These are phyloP conservation scores for Pneumocystis wakefieldiae DNA, from an alignment of 1,139 yeast genomes.

Conservation along the genomic window DNA sequence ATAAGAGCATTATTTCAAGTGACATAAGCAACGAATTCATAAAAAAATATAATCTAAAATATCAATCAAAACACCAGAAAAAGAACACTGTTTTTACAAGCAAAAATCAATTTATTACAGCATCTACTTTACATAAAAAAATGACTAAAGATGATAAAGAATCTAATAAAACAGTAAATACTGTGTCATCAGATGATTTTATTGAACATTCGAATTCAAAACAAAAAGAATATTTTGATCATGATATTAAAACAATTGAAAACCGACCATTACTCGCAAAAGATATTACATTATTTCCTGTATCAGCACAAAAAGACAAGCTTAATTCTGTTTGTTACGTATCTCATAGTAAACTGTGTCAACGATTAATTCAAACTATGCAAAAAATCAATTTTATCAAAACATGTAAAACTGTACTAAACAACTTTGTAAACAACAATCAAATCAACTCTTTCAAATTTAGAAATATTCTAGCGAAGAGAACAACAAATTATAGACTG, in stretches of 20 bases:
- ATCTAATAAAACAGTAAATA: neutral
- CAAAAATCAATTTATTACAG: neutral
- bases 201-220: neutral
- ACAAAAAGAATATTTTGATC: neutral
- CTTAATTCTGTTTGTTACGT: neutral
- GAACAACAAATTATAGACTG: neutral
- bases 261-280: neutral
- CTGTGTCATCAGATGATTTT: neutral
- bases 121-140: neutral
- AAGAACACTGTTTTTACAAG: neutral
- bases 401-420: neutral
- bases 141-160: neutral
- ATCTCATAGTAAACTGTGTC: neutral
- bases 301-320: neutral
- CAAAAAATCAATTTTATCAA: neutral
- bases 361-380: neutral
- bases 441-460: neutral
- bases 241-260: neutral
- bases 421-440: neutral
- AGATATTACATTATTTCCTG: neutral
- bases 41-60: neutral
- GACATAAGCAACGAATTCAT: neutral
- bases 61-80: neutral
- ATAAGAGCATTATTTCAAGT: neutral
- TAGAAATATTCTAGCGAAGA: neutral